Percentiles rank a stretch among this genome's conserved stretches.
Evolutionary conservation across 2,329 filamentous ascomycete species (phyloP).

Genomic region (Blumeria graminis): DNA sequence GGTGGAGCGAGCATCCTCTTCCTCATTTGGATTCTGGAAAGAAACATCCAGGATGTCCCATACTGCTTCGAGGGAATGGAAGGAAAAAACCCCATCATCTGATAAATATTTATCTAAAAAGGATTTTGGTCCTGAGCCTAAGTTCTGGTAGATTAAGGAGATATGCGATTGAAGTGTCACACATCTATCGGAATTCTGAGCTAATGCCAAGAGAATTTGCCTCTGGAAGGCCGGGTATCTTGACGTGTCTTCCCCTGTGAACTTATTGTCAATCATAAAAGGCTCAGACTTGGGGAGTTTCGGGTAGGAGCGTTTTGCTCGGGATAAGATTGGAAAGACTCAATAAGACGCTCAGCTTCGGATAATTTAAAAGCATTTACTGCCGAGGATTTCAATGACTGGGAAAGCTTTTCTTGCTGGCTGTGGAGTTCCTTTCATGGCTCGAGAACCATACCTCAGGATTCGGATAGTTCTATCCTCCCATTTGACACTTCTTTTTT

Average conservation of each 20-base stretch:
- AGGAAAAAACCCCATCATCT: background rate
- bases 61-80: background rate
- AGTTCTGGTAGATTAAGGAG: background rate
- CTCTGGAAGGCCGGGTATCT: background rate
- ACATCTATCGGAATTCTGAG: too few species aligned
- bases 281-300: background rate
- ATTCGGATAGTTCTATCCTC: too few species aligned
- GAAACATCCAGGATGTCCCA: background rate
- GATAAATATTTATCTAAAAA: background rate
- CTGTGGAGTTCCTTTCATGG: too few species aligned
- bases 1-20: background rate
- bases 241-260: background rate
- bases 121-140: background rate
- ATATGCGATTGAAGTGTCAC: background rate
- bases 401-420: too few species aligned
- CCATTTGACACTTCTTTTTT: too few species aligned
- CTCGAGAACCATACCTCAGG: too few species aligned
- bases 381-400: too few species aligned
- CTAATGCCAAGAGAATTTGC: background rate
- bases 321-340: too few species aligned
- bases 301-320: too few species aligned
- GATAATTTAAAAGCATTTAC: too few species aligned
- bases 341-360: too few species aligned
- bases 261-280: background rate
- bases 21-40: background rate